These are phyloP conservation scores for Colletotrichum falcatum DNA, from an alignment of 2,329 filamentous ascomycete species.

Conservation along the genomic window DNA sequence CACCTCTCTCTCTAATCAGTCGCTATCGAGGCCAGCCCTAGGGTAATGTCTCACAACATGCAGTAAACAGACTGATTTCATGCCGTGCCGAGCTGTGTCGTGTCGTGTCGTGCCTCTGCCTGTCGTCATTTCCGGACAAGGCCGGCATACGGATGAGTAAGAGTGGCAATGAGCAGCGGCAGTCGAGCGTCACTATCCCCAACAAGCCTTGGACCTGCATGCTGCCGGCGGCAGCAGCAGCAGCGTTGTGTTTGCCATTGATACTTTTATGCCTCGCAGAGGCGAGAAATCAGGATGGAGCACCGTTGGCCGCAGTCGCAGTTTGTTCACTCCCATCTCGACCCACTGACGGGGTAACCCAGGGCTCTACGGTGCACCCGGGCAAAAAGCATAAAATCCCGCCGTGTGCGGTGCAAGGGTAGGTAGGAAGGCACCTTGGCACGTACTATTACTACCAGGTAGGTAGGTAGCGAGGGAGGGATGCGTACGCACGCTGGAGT, in stretches of 20 bases:
- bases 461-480: neutral
- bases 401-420: neutral
- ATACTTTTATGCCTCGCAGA: neutral
- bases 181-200: conserved; percentile 6
- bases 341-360: conserved; percentile 9
- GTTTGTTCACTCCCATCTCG: conserved; percentile 18
- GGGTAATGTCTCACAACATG: neutral
- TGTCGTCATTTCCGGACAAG: conserved; percentile 1
- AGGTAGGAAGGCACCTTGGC: no score
- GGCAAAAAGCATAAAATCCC: conserved; percentile 1
- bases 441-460: no score
- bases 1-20: neutral
- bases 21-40: conserved; percentile 8
- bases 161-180: neutral
- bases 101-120: neutral
- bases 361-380: conserved; percentile 2
- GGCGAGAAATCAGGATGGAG: neutral
- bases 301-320: conserved; percentile 3
- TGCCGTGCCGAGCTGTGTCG: neutral
- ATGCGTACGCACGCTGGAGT: conserved; percentile 21
- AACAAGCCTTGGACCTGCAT: conserved; percentile 29
- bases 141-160: neutral
- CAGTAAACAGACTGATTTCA: neutral
- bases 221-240: neutral
- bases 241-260: conserved; percentile 9